Evolutionary conservation across 192 early-diverging fungal species (phyloP), one percentile per base, ranked within the genome.

Genomic region (Backusella australiensis): DNA sequence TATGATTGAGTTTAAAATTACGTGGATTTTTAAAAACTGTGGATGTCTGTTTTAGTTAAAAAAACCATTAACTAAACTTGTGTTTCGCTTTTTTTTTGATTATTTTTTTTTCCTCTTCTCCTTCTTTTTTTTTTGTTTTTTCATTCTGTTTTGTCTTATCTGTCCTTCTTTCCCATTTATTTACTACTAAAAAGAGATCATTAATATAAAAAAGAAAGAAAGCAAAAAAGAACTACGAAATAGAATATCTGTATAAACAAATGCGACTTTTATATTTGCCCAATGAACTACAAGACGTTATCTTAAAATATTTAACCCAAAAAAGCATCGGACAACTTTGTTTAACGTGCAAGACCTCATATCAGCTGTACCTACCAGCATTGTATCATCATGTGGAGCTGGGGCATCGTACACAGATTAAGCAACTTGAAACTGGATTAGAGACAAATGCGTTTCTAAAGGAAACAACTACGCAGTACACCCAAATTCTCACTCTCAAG

Each of bases 341-440:
- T 42, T 38, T 74, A 74, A 74, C 59, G 17, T 63, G 72, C 34
- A 56, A 34, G 21, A 35, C 26, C 9, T 56, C 34, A 14, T 74
- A 59, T 36, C 35, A 59, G 34, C 32, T 39, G 21, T 74, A 36
- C 35, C 19, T 74, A 38, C 72, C 72, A 19, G 34, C 9, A 17
- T 23, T 74, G 7, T 74, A 74, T 65, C 52, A 36, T 38, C 72
- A 74, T 66, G 32, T 74, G 34, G 36, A 38, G n/a, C 53, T 74
- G 5, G 53, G 72, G 8, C 53, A 74, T 21, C 52, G 56, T 19
- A 38, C 49, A 14, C 72, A 74, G 3, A 56, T 65, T 38, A 52
- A 38, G 12, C 72, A 74, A 26, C 53, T 74, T 34, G 72, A 39
- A n/a, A 1, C 9, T 63, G 72, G 72, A 11, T 38, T 74, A 15